Evolutionary conservation across 306 rosid genomes (phyloP).

Genomic region (Elaeagnus macrophylla): DNA sequence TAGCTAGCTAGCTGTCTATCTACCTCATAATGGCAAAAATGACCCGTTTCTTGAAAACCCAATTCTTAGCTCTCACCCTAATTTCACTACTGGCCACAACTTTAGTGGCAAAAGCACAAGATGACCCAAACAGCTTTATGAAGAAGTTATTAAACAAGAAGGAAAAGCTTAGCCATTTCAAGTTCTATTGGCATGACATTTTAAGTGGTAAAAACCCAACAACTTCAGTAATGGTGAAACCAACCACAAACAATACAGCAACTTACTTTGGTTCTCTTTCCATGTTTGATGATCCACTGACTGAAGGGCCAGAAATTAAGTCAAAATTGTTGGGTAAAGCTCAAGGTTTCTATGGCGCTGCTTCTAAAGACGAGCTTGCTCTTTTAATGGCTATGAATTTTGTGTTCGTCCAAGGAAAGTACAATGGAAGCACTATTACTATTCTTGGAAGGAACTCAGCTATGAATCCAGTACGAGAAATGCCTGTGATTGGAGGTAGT

Average conservation of each 20-base stretch:
- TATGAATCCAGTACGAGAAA: constrained; percentile 35
- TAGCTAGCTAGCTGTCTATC: no score
- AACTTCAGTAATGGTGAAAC: constrained; percentile 32
- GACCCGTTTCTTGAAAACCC: no score
- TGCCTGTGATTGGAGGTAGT: constrained; percentile 66
- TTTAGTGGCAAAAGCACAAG: no score
- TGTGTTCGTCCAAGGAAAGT: constrained; percentile 45
- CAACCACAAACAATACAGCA: constrained; percentile 23
- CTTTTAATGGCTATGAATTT: constrained; percentile 47
- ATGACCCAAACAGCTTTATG: no score
- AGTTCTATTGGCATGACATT: constrained; percentile 46
- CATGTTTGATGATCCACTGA: constrained; percentile 54
- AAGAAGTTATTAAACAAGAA: not conserved
- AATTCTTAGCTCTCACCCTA: no score
- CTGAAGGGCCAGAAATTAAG: constrained; percentile 25
- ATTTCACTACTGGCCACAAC: no score
- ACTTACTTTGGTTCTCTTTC: constrained; percentile 36
- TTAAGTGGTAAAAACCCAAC: constrained; percentile 36
- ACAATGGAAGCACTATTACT: constrained; percentile 48
- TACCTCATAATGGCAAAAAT: no score
- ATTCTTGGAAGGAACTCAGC: constrained; percentile 50
- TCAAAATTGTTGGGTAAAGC: constrained; percentile 48
- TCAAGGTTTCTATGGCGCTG: constrained; percentile 53
- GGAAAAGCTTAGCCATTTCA: constrained; percentile 42
- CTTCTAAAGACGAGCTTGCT: constrained; percentile 39